These are phyloP conservation scores for Phytophthora foliorum DNA, from an alignment of 352 stramenopile species.

Conservation along the genomic window DNA sequence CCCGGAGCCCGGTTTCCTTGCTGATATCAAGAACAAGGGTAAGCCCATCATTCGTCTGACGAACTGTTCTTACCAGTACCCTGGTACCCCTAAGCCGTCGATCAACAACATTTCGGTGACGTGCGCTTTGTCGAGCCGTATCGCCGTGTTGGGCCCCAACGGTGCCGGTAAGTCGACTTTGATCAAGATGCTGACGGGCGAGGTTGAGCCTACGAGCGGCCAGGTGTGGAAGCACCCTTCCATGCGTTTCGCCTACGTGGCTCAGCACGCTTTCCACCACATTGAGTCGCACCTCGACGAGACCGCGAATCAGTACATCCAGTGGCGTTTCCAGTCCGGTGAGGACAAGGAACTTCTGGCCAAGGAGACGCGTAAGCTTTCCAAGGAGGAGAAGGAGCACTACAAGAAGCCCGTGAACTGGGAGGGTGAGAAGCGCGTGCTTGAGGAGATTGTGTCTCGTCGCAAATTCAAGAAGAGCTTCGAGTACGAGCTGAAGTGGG, in stretches of 20 bases:
- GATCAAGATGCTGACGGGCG: conserved; percentile 95
- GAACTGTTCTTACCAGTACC: conserved; percentile 89
- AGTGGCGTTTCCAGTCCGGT: conserved; percentile 96
- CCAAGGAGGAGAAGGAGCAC: conserved; percentile 93
- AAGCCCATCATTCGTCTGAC: conserved; percentile 92
- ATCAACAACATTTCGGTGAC: conserved; percentile 88
- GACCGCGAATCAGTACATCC: conserved; percentile 97
- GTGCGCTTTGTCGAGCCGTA: conserved; percentile 83
- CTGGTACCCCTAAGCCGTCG: conserved; percentile 77
- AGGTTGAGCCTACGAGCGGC: conserved; percentile 79
- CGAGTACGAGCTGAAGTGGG: conserved; percentile 98
- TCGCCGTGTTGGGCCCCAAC: conserved; percentile 90
- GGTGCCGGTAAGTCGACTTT: conserved; percentile 97
- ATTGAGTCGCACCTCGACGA: conserved; percentile 97
- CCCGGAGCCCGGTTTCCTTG: conserved; percentile 89
- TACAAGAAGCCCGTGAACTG: conserved; percentile 96
- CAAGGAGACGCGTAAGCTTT: conserved; percentile 93
- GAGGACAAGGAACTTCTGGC: conserved; percentile 93
- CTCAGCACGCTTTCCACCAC: conserved; percentile 98
- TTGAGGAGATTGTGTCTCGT: conserved; percentile 93
- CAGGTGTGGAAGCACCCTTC: conserved; percentile 88
- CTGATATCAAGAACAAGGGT: conserved; percentile 93
- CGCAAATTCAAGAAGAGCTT: conserved; percentile 96
- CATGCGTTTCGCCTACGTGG: conserved; percentile 96
- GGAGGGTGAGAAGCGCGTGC: conserved; percentile 91